A percentile compares a stretch with the other conserved stretches of the same genome.
Evolutionary conservation across 73 alveolate species (phyloP).

Genomic region (Paraurostyla sp.): DNA sequence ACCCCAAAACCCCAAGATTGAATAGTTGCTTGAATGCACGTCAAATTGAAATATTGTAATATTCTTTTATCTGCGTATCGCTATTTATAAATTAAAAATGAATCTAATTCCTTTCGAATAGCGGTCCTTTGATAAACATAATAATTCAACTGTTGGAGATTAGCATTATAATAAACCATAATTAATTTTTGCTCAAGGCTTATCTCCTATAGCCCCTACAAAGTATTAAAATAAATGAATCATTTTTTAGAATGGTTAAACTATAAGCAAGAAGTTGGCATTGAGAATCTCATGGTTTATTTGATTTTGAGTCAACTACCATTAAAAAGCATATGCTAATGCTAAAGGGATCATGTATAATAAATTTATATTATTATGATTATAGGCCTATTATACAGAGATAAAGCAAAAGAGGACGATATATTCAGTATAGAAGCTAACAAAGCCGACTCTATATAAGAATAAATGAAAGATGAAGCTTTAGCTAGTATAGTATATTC

Average conservation of each 20-base stretch:
- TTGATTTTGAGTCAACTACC: constrained; percentile 82
- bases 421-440: background rate
- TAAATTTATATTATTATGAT: background rate
- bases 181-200: background rate
- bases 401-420: background rate
- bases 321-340: background rate
- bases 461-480: background rate
- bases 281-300: constrained; percentile 90
- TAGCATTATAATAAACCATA: background rate
- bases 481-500: constrained; percentile 12
- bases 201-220: background rate
- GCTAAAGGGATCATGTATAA: constrained; percentile 13
- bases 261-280: constrained; percentile 84
- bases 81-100: too few species aligned
- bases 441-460: background rate
- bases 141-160: constrained; percentile 44
- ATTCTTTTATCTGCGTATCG: too few species aligned
- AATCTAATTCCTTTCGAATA: constrained; percentile 1
- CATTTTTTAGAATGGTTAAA: constrained; percentile 28
- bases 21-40: too few species aligned
- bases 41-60: too few species aligned
- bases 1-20: background rate
- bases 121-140: constrained; percentile 1
- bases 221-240: background rate
- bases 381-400: background rate